Conservation (phyloP, 1,284 basidiomycete genomes). For the Cryptococcus deneoformans region DNA sequence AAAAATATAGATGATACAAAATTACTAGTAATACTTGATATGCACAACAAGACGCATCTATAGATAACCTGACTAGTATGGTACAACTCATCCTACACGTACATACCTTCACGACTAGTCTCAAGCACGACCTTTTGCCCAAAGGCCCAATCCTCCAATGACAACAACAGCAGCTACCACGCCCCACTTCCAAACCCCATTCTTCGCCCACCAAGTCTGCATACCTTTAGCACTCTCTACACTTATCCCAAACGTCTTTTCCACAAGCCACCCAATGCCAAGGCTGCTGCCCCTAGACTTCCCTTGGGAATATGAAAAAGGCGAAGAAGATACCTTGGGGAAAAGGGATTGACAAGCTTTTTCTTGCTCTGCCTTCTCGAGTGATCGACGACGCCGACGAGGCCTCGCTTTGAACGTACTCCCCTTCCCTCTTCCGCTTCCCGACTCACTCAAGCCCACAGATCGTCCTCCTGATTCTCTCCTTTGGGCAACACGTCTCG, state of each 20-base stretch:
- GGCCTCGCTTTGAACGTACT: background rate
- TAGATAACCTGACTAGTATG: no score
- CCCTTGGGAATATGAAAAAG: background rate
- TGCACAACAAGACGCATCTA: no score
- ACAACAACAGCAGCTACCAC: constrained; percentile 14
- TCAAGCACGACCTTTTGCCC: background rate
- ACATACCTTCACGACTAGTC: no score
- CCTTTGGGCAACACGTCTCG: constrained; percentile 36
- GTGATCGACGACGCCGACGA: background rate
- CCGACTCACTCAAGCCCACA: background rate
- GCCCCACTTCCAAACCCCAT: constrained; percentile 11
- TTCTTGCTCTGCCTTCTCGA: background rate
- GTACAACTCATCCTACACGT: no score
- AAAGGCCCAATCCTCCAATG: constrained; percentile 13
- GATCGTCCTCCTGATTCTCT: constrained; percentile 15
- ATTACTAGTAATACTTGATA: no score
- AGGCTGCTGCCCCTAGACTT: no score
- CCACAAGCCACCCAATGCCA: background rate
- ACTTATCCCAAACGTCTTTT: background rate
- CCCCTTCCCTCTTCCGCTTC: background rate
- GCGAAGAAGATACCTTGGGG: background rate
- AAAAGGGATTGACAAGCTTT: background rate
- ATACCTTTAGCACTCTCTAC: background rate
- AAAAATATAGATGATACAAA: no score
- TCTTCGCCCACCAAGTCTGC: constrained; percentile 2